Evolutionary conservation across 2,329 filamentous ascomycete species (phyloP), one percentile per base, ranked within the genome.

Genomic region (Phialophora chinensis): DNA sequence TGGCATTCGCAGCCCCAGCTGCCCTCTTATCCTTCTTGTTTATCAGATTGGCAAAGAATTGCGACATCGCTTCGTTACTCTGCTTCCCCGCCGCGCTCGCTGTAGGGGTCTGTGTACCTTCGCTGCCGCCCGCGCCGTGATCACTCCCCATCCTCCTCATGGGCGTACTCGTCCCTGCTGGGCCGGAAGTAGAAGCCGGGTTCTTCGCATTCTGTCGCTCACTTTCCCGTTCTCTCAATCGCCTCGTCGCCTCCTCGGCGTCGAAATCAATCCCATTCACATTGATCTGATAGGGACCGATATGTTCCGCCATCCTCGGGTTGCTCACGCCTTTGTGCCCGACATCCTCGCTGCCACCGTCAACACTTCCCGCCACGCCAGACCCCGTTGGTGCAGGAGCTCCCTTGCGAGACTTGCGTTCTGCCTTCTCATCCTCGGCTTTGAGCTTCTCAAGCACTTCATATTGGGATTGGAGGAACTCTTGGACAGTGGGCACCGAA

Each of bases 221-320:
- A 29, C 62, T 60, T 47, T 73, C 71, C 10, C 72, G 63, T 62
- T 73, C 71, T 10, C 64, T 57, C 29, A 73, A 35, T 12, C 72
- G 55, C 42, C 69, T 66, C n/a, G 69, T 73, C 27, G 69, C 72
- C 47, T 97, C 93, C 75, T 97, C 93, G 8, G 93, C 93, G 79
- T 97, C 93, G 33, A 97, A 91, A 76, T 97, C 93, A 69, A 99
- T 97, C 61, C 95, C 95, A 50, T 95, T 95, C 86, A 99, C 95
- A 77, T 99, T 99, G 81, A 98, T 97, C 75, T 97, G 93, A 70
- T 97, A 93, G 0, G 93, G 93, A 0, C 93, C 93, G 74, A 97
- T 96, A 73, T 96, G 93, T 74, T 94, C 91, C 72, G 88, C 89
- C 62, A 86, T 83, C 31, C 79, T 72, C 50, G 73, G 73, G 33